Evolutionary conservation across 2,329 filamentous ascomycete species (phyloP), one percentile per base, ranked within the genome.

Genomic region (Fusarium vanettenii): DNA sequence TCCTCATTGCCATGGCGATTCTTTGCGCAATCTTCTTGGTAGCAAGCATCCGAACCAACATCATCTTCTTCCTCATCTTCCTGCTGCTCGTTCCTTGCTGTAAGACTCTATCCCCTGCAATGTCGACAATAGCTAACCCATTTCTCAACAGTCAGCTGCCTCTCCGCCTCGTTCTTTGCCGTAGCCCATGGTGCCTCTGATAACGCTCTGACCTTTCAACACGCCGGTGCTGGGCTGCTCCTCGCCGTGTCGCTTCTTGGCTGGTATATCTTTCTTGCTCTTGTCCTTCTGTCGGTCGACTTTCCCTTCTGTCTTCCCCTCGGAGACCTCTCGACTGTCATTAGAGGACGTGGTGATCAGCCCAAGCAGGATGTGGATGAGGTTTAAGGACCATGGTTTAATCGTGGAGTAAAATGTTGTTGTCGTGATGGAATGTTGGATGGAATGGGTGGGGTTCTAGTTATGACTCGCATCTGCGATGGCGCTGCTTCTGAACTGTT

Each of bases 31-130:
- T 93, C 67, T 93, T 89, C 82, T 82, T 92, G 45, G 85, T 94
- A 76, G 91, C 90, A 78, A 87, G 90, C 9, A 84, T 93, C 11
- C 89, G 92, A 33, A 93, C 92, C 20, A 94, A 94, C 76, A 61
- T 92, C 7, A 84, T 89, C 75, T 92, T 92, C 80, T 86, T 90
- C 70, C 73, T 88, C 35, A 92, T 93, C 77, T 93, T 92, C 82
- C 73, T 89, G 45, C 83, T 85, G 0, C 86, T 94, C 2, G 80
- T 89, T 13, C 76, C 80, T 18, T 75, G 70, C 71, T 81, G 80
- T 81, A 75, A 78, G 80, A 67, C 1, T 4, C 3, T 0, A 10
- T 10, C 2, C n/a, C 14, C 2, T 5, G 6, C 3, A 11, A 14
- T 13, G 4, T 2, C 2, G 25, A 27, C 29, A 25, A 25, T 31